phyloP scores from a whole-genome alignment of 352 stramenopile genomes.

The Phytopythium kandeliae region DNA sequence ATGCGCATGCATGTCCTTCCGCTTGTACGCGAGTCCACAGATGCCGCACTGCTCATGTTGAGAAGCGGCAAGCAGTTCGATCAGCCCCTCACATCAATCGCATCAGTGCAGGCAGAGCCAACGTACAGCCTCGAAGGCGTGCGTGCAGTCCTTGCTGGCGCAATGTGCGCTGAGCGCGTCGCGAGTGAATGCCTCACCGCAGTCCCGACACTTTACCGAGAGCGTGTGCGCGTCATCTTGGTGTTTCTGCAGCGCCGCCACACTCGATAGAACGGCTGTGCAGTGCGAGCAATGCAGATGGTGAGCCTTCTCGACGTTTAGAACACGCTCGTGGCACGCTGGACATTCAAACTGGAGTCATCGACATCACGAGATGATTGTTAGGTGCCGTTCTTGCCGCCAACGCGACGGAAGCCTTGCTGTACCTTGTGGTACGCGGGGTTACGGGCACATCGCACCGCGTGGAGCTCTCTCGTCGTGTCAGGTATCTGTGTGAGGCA shows the following conservation, averaged over 20 bases:
- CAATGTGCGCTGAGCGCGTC: slow-evolving; percentile 15
- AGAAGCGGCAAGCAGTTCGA: neutral
- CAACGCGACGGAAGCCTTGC: neutral
- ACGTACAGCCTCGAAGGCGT: slow-evolving; percentile 21
- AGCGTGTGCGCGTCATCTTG: slow-evolving; percentile 13
- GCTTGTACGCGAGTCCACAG: slow-evolving; percentile 48
- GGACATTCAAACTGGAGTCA: slow-evolving; percentile 29
- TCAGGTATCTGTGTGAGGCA: slow-evolving; percentile 29
- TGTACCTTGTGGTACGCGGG: slow-evolving; percentile 46
- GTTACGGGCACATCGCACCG: slow-evolving; percentile 36
- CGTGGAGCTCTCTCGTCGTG: slow-evolving; percentile 31
- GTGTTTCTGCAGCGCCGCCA: slow-evolving; percentile 10
- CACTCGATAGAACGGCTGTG: slow-evolving; percentile 13
- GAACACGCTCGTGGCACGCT: slow-evolving; percentile 26
- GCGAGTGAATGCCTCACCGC: slow-evolving; percentile 21
- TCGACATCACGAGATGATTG: neutral
- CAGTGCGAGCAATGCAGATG: slow-evolving; percentile 44
- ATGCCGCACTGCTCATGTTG: slow-evolving; percentile 26
- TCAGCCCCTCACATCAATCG: neutral
- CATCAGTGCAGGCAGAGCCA: neutral
- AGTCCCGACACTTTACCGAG: slow-evolving; percentile 21
- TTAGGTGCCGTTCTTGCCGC: neutral
- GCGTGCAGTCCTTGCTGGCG: slow-evolving; percentile 13
- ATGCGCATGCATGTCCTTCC: slow-evolving; percentile 30
- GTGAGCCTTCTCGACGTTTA: slow-evolving; percentile 15